Evolutionary conservation across 768 basidiomycete genomes (phyloP).

Genomic region (Serendipita indica): DNA sequence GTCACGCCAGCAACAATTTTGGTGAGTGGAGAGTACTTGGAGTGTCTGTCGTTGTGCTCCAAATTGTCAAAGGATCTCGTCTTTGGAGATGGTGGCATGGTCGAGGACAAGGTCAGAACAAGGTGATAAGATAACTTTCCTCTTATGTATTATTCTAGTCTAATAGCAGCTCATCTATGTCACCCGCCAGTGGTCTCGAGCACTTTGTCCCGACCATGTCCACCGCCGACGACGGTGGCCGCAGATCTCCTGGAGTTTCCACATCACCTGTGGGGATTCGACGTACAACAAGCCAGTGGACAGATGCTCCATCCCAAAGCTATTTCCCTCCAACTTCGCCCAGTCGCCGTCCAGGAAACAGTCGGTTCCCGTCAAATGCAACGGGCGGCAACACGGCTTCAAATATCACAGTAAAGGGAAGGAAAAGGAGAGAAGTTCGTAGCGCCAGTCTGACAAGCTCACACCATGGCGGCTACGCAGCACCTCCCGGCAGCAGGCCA

Average conservation of each 20-base stretch:
- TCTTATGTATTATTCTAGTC: too few species aligned
- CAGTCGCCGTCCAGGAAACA: neutral
- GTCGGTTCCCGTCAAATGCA: neutral
- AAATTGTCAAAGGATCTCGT: neutral
- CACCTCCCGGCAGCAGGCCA: neutral
- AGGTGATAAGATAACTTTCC: neutral
- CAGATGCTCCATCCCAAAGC: conserved; percentile 2
- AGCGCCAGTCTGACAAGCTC: conserved; percentile 13
- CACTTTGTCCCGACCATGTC: neutral
- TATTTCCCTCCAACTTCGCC: neutral
- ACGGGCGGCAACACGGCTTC: neutral
- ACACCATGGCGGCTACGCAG: neutral
- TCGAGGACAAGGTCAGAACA: neutral
- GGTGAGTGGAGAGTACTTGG: neutral
- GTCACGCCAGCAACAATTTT: neutral
- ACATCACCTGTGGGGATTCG: neutral
- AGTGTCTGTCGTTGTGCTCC: neutral
- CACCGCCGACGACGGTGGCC: neutral
- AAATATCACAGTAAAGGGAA: neutral
- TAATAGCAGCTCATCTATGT: neutral
- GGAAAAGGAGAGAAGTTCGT: conserved; percentile 4
- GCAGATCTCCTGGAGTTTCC: neutral
- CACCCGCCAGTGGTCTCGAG: neutral
- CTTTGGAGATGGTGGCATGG: neutral
- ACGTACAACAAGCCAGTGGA: neutral